A percentile compares a stretch with the other conserved stretches of the same genome.
Conservation (phyloP, 2,329 filamentous ascomycete genomes). For the Aaosphaeria pasadenensis region DNA sequence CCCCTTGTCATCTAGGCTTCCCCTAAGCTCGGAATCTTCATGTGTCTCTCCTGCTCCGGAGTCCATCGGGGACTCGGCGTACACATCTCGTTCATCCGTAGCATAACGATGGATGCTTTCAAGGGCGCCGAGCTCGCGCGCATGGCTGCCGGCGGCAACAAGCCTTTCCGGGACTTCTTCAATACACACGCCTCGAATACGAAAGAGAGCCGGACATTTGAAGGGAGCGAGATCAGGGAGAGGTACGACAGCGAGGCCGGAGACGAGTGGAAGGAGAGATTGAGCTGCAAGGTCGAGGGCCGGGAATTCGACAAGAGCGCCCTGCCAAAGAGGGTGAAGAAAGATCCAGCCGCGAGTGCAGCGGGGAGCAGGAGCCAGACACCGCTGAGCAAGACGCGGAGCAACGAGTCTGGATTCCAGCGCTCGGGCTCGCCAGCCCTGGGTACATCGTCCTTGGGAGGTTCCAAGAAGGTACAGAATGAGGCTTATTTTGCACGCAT, state of each 20-base stretch:
- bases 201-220: conserved; percentile 58
- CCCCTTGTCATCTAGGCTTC: conserved; percentile 53
- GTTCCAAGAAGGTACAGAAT: conserved; percentile 60
- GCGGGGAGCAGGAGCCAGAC: conserved; percentile 37
- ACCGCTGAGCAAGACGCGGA: conserved; percentile 34
- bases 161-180: conserved; percentile 83
- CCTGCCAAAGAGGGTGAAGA: conserved; percentile 52
- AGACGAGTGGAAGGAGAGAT: conserved; percentile 91
- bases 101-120: conserved; percentile 98
- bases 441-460: conserved; percentile 34
- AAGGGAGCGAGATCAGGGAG: conserved; percentile 85
- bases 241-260: conserved; percentile 86
- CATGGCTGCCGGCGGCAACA: conserved; percentile 91
- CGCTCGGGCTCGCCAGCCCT: conserved; percentile 37
- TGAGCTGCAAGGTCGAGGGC: conserved; percentile 84
- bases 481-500: conserved; percentile 88
- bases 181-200: conserved; percentile 53
- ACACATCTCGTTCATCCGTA: conserved; percentile 97
- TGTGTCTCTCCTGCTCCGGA: conserved; percentile 93
- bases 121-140: conserved; percentile 88
- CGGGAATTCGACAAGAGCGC: conserved; percentile 74
- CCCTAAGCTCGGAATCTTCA: conserved; percentile 97
- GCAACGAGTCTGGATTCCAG: conserved; percentile 24
- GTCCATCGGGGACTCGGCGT: conserved; percentile 93
- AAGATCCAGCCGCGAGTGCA: conserved; percentile 28